Evolutionary conservation across 1,139 yeast genomes (phyloP).

Genomic region (Nakaseomyces kungkrabaensis): DNA sequence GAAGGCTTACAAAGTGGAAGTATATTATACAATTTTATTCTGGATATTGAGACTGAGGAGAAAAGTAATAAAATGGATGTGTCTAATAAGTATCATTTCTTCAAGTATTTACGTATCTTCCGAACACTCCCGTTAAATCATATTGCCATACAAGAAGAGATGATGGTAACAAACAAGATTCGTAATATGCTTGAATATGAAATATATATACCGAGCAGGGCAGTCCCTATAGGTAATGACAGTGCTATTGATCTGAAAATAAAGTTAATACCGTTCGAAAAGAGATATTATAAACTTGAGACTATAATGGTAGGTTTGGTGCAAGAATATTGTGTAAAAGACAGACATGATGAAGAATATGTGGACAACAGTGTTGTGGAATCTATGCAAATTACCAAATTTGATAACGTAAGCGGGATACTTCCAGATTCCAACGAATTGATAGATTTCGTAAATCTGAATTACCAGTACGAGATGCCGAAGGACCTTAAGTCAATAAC

Average conservation of each 20-base stretch:
- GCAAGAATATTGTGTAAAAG: conserved; percentile 41
- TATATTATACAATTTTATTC: conserved; percentile 40
- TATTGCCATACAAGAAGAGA: conserved; percentile 42
- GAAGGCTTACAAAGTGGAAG: conserved; percentile 55
- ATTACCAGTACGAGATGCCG: conserved; percentile 43
- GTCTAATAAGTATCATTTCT: conserved; percentile 20
- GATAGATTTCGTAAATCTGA: conserved; percentile 44
- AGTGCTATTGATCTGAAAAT: conserved; percentile 44
- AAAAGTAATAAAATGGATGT: not conserved
- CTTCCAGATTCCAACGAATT: conserved; percentile 23
- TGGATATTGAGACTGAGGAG: conserved; percentile 1
- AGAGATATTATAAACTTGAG: conserved; percentile 40
- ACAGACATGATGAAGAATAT: conserved; percentile 31
- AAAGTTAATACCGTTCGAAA: conserved; percentile 42
- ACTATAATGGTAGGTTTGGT: conserved; percentile 41
- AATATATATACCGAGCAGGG: conserved; percentile 46
- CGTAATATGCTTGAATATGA: conserved; percentile 56
- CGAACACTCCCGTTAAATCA: conserved; percentile 47
- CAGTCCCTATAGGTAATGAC: conserved; percentile 50
- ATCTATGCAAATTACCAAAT: conserved; percentile 30
- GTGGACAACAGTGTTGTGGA: conserved; percentile 37
- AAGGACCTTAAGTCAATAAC: conserved; percentile 42
- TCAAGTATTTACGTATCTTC: conserved; percentile 38
- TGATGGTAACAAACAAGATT: conserved; percentile 56
- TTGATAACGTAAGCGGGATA: conserved; percentile 35